A percentile compares a stretch with the other conserved stretches of the same genome.
Evolutionary conservation across 257 asterid genomes (phyloP).

Genomic region (Lantana camara): DNA sequence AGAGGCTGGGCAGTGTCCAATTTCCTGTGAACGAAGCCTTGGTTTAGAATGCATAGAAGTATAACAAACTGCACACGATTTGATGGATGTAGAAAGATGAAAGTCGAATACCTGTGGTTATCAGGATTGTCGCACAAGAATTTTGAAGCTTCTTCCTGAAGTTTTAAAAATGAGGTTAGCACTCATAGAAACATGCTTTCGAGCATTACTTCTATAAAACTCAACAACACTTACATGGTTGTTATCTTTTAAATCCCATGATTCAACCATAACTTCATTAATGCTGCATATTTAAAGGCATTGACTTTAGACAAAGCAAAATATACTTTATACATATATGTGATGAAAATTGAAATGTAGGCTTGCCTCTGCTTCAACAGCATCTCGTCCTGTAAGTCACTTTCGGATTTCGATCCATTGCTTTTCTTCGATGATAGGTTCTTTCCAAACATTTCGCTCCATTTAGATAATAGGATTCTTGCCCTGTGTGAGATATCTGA

Average conservation of each 20-base stretch:
- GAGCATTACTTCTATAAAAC: conserved; percentile 18
- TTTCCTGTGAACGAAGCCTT: conserved; percentile 54
- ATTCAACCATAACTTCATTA: conserved; percentile 76
- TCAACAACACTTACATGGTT: conserved; percentile 51
- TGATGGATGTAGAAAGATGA: conserved; percentile 14
- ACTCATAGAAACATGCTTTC: conserved; percentile 23
- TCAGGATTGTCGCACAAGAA: conserved; percentile 52
- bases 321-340: neutral
- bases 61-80: conserved; percentile 11
- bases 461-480: conserved; percentile 66
- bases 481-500: conserved; percentile 98
- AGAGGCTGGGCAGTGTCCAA: conserved; percentile 59
- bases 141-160: conserved; percentile 60
- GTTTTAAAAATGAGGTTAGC: conserved; percentile 27
- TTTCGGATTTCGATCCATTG: conserved; percentile 60
- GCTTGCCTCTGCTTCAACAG: conserved; percentile 89
- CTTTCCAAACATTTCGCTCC: conserved; percentile 82
- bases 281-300: conserved; percentile 67
- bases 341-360: conserved; percentile 18
- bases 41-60: conserved; percentile 26
- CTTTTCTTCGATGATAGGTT: conserved; percentile 60
- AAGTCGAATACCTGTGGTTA: conserved; percentile 53
- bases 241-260: conserved; percentile 60
- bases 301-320: conserved; percentile 25
- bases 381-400: conserved; percentile 75